A percentile compares a stretch with the other conserved stretches of the same genome.
These are phyloP conservation scores for Globisporangium irregulare DNA, from an alignment of 352 stramenopile species.

Conservation along the genomic window DNA sequence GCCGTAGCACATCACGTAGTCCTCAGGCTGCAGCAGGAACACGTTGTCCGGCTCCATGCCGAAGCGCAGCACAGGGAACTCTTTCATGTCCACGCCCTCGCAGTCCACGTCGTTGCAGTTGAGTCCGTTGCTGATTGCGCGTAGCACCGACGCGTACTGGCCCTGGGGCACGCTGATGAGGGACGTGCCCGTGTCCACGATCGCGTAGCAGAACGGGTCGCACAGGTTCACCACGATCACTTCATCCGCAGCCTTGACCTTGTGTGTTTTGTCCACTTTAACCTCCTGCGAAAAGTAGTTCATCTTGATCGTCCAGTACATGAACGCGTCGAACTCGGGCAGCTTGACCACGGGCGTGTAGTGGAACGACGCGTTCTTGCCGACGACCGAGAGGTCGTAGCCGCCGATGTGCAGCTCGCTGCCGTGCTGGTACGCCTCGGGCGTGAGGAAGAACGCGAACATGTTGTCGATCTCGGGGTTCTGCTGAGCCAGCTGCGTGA, in stretches of 20 bases:
- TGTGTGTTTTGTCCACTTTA: not conserved
- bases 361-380: constrained; percentile 80
- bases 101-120: constrained; percentile 72
- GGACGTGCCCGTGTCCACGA: constrained; percentile 88
- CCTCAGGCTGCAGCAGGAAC: constrained; percentile 72
- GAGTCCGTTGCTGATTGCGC: constrained; percentile 54
- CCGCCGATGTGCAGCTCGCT: constrained; percentile 83
- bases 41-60: constrained; percentile 84
- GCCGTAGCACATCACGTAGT: constrained; percentile 78
- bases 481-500: constrained; percentile 59
- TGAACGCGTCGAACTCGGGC: constrained; percentile 70
- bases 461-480: constrained; percentile 78
- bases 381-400: constrained; percentile 81
- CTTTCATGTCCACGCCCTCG: constrained; percentile 35
- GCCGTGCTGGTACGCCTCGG: constrained; percentile 58
- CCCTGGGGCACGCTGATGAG: constrained; percentile 78
- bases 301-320: constrained; percentile 87
- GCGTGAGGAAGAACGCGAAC: constrained; percentile 88
- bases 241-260: not conserved
- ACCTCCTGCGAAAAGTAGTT: constrained; percentile 41
- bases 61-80: constrained; percentile 74
- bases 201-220: constrained; percentile 80
- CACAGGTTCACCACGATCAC: constrained; percentile 47
- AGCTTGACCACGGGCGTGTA: constrained; percentile 86
- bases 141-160: constrained; percentile 62